Base-by-base conservation (phyloP, 495 filamentous ascomycete genomes). In the Penicillium argentinense region DNA sequence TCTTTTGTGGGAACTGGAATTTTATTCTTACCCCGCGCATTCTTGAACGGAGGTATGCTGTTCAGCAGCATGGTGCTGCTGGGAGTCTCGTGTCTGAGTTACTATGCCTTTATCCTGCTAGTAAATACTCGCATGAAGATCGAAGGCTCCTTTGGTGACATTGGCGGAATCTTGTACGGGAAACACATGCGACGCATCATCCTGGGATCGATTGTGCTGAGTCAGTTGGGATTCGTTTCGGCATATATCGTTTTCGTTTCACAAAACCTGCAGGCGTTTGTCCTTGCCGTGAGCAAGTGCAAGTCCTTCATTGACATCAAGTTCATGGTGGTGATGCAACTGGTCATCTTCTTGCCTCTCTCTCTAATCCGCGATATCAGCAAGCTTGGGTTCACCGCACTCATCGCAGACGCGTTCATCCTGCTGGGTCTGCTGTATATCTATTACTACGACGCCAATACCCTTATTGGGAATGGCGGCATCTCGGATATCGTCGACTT, bases 221-320 rank as follows among this genome's bases (percentile, higher is more conserved):
- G 88, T 60, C 93, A 98, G 64, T 77, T 98, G 38, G 93, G 93
- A 25, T 98, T 98, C 61, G 88, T 96, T 4, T 84, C 89, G 5
- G 93, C 93, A n/a, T 97, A 97, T 67, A 97, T 96, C 51, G 93
- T 98, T 44, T 98, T 98, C 63, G 96, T 92, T 5, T 86, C 90
- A 7, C 88, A 97, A 63, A 98, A 97, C 49, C 67, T 98, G 40
- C 92, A 96, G 60, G 93, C 93, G 8, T 96, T 98, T 67, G 85
- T 96, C 37, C 79, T 81, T 14, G 83, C 83, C 3, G 89, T 97
- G 37, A 85, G 88, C 42, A 75, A 92, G 48, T 96, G 92, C 74
- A 75, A 79, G 59, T 87, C 82, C 0, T 72, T 79, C 57, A 88
- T 98, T 48, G 81, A 88, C 54, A 88, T 97, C 68, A 88, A 88